A percentile compares a stretch with the other conserved stretches of the same genome.
These are phyloP conservation scores for Chaetoceros muelleri DNA, from an alignment of 108 stramenopile species.

Conservation along the genomic window DNA sequence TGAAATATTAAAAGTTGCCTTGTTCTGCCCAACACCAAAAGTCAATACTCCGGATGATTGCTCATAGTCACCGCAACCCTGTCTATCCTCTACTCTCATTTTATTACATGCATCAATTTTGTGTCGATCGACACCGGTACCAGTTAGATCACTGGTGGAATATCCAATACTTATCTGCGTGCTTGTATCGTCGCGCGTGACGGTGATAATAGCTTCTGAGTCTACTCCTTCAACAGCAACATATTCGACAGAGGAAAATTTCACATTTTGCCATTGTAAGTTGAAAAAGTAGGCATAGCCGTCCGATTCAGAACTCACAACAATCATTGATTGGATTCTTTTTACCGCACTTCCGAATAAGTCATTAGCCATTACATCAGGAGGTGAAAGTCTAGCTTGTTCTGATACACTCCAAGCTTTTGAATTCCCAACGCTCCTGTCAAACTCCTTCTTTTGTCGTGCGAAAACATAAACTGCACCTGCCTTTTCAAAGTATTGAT, in stretches of 20 bases:
- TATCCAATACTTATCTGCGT: slow-evolving; percentile 28
- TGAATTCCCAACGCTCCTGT: too few relatives aligned
- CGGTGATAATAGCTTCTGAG: slow-evolving; percentile 27
- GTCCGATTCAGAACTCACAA: slow-evolving; percentile 21
- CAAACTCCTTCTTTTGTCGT: slow-evolving; percentile 11
- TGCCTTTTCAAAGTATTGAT: slow-evolving; percentile 24
- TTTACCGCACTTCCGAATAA: slow-evolving; percentile 43
- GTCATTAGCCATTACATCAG: slow-evolving; percentile 38
- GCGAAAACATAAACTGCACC: slow-evolving; percentile 62
- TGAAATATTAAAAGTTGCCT: slow-evolving; percentile 32
- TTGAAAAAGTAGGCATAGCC: slow-evolving; percentile 38
- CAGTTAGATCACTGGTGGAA: slow-evolving; percentile 62
- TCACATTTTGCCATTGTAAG: slow-evolving; percentile 26
- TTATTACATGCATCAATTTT: slow-evolving; percentile 36
- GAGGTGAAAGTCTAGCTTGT: slow-evolving; percentile 39
- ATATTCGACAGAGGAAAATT: slow-evolving; percentile 37
- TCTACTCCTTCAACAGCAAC: slow-evolving; percentile 45
- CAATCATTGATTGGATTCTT: slow-evolving; percentile 11
- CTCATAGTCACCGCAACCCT: slow-evolving; percentile 69
- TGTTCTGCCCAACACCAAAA: slow-evolving; percentile 33
- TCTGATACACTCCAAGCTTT: slow-evolving; percentile 38
- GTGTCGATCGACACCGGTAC: slow-evolving; percentile 45
- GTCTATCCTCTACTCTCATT: slow-evolving; percentile 11
- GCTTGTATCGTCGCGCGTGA: slow-evolving; percentile 31
- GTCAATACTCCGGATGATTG: slow-evolving; percentile 49